phyloP scores from a whole-genome alignment of 2,329 filamentous ascomycete species.

The Sporothrix luriei region DNA sequence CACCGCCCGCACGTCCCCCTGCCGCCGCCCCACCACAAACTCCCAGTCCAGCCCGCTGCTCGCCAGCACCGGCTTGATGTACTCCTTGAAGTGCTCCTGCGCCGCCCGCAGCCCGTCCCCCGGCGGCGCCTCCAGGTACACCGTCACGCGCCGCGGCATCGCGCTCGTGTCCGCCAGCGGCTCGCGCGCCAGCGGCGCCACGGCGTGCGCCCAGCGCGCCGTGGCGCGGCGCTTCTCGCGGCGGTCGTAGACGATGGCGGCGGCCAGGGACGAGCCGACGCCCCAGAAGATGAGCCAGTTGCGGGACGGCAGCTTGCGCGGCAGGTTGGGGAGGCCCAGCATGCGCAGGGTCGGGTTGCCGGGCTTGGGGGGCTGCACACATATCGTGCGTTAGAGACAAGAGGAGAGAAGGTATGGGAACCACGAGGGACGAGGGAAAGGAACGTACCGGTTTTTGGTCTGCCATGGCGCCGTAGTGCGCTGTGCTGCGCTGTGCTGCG shows the following conservation, averaged over 20 bases:
- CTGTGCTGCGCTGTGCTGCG: not conserved
- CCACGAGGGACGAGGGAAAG: too few relatives aligned
- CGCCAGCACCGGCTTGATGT: slow-evolving; percentile 89
- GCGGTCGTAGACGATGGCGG: slow-evolving; percentile 86
- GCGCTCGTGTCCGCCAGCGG: slow-evolving; percentile 67
- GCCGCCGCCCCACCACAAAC: slow-evolving; percentile 85
- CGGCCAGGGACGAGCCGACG: slow-evolving; percentile 74
- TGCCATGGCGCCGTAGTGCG: slow-evolving; percentile 19
- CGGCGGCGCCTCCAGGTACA: slow-evolving; percentile 84
- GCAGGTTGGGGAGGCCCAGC: slow-evolving; percentile 83
- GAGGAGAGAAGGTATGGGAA: not conserved
- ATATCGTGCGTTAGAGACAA: not conserved
- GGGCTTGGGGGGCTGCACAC: not conserved
- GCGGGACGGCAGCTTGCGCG: slow-evolving; percentile 82
- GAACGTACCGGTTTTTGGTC: slow-evolving; percentile 12
- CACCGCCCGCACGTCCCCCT: slow-evolving; percentile 88
- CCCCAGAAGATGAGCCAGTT: slow-evolving; percentile 98
- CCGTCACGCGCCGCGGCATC: slow-evolving; percentile 79
- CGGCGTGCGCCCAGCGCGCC: slow-evolving; percentile 80
- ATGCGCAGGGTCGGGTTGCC: slow-evolving; percentile 73
- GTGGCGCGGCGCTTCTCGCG: slow-evolving; percentile 84
- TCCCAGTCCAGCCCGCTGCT: slow-evolving; percentile 94
- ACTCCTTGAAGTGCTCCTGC: slow-evolving; percentile 95
- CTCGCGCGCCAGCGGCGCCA: slow-evolving; percentile 81
- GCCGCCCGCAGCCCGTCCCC: slow-evolving; percentile 80